Conservation (phyloP, 2,329 filamentous ascomycete genomes). For the Arthrocladium fulminans region DNA sequence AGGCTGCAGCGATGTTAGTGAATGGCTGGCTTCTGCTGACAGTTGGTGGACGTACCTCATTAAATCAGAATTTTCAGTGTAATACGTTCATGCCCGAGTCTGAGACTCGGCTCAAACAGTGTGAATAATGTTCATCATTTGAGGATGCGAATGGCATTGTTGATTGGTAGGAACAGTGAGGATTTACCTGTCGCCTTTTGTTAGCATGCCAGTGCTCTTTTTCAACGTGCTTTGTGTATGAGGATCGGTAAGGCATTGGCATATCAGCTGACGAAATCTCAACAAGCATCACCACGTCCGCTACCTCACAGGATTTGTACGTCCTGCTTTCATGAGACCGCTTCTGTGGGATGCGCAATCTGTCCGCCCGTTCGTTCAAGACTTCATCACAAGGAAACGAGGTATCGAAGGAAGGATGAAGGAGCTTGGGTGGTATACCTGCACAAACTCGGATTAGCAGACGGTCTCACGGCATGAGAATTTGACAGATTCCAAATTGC, state of each 20-base stretch:
- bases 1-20: slow-evolving; percentile 25
- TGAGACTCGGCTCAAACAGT: slow-evolving; percentile 55
- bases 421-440: slow-evolving; percentile 4
- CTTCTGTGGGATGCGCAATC: slow-evolving; percentile 40
- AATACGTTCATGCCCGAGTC: slow-evolving; percentile 49
- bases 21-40: background rate
- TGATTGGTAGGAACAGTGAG: slow-evolving; percentile 23
- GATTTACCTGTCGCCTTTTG: slow-evolving; percentile 26
- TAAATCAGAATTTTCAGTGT: slow-evolving; percentile 64
- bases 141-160: slow-evolving; percentile 31
- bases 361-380: slow-evolving; percentile 63
- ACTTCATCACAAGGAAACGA: slow-evolving; percentile 47
- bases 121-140: slow-evolving; percentile 63
- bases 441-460: background rate
- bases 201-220: slow-evolving; percentile 14
- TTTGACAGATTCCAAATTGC: slow-evolving; percentile 1
- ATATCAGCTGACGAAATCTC: slow-evolving; percentile 59
- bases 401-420: slow-evolving; percentile 15
- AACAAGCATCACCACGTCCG: slow-evolving; percentile 51
- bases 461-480: background rate
- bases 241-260: slow-evolving; percentile 9
- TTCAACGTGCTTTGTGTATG: slow-evolving; percentile 18
- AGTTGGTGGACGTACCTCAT: slow-evolving; percentile 44
- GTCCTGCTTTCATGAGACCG: slow-evolving; percentile 41
- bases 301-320: slow-evolving; percentile 56